Evolutionary conservation across 2,329 filamentous ascomycete genomes (phyloP), one percentile per base, ranked within the genome.

Genomic region (Stylonectria norvegica): DNA sequence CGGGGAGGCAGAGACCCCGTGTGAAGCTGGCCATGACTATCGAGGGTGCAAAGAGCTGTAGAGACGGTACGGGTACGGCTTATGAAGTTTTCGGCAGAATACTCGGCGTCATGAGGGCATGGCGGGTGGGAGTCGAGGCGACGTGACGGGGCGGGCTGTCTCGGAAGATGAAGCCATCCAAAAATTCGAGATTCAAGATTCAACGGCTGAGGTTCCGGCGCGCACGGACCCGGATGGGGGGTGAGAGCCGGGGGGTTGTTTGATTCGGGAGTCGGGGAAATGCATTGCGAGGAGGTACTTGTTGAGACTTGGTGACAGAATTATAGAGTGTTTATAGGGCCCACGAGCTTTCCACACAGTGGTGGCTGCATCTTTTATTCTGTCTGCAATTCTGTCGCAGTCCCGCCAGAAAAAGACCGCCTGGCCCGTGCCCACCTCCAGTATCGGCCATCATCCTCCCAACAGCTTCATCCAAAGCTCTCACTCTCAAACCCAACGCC

Each of bases 401-500:
- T 49, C 52, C 53, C 52, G 53, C 52, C 53, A 42, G 48, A 61
- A 61, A 61, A 62, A 55, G 58, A 62, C 27, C 37, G 22, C 37
- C 31, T 55, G 47, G 45, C 42, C 51, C 51, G 52, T 59, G 49
- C 53, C 40, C 52, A 35, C 42, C 57, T 53, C 52, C 45, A 49
- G 32, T 47, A 50, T 53, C 55, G 57, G 57, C 53, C n/a, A n/a
- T n/a, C n/a, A 47, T 42, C 38, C 57, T 50, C 58, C 60, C 61
- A 63, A 64, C 61, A 61, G 51, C 57, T 56, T 54, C 49, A 49
- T 44, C 40, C 48, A 59, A 56, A 53, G 54, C 54, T 37, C 44
- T 42, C 43, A 39, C 27, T 43, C 40, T 50, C 45, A 9, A 8
- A 30, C 40, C 32, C 45, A 38, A 33, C 20, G 32, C 42, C 36